Evolutionary conservation across 2,329 filamentous ascomycete species (phyloP).

Genomic region (Lasiodiplodia hormozganensis): DNA sequence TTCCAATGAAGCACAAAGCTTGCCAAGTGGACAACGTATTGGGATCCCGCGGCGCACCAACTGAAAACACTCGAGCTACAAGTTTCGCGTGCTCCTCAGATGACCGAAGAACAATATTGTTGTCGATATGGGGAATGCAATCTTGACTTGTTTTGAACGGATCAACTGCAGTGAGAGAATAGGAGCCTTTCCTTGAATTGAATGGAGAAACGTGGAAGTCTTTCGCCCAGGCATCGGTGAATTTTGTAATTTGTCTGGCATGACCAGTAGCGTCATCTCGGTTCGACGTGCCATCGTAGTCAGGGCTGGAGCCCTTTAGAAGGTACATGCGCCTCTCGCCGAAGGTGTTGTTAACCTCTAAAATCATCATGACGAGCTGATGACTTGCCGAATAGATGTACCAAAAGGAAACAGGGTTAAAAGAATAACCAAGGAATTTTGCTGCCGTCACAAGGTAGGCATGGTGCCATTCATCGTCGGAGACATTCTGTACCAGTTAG

Average conservation of each 20-base stretch:
- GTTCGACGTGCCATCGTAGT: neutral
- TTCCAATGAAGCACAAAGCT: conserved; percentile 56
- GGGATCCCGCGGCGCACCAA: conserved; percentile 60
- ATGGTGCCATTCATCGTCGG: conserved; percentile 66
- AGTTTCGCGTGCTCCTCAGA: conserved; percentile 68
- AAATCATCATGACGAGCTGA: conserved; percentile 67
- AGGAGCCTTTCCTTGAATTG: conserved; percentile 62
- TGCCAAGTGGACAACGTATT: conserved; percentile 50
- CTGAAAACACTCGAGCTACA: conserved; percentile 65
- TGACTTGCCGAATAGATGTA: conserved; percentile 71
- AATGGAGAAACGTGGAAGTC: conserved; percentile 81
- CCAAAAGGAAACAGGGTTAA: conserved; percentile 82
- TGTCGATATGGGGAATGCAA: conserved; percentile 57
- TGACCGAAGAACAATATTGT: conserved; percentile 66
- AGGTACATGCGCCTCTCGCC: conserved; percentile 73
- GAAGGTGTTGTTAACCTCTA: conserved; percentile 81
- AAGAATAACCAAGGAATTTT: conserved; percentile 71
- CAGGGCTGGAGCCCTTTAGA: conserved; percentile 49
- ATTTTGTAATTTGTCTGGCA: conserved; percentile 33
- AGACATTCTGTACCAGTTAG: conserved; percentile 57
- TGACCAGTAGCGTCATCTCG: neutral
- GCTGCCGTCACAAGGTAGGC: conserved; percentile 76
- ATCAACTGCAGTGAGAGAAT: conserved; percentile 55
- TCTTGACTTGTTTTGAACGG: conserved; percentile 45
- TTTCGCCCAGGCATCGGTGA: conserved; percentile 67